Evolutionary conservation across 352 stramenopile genomes (phyloP).

Genomic region (Thraustochytrium striatum): DNA sequence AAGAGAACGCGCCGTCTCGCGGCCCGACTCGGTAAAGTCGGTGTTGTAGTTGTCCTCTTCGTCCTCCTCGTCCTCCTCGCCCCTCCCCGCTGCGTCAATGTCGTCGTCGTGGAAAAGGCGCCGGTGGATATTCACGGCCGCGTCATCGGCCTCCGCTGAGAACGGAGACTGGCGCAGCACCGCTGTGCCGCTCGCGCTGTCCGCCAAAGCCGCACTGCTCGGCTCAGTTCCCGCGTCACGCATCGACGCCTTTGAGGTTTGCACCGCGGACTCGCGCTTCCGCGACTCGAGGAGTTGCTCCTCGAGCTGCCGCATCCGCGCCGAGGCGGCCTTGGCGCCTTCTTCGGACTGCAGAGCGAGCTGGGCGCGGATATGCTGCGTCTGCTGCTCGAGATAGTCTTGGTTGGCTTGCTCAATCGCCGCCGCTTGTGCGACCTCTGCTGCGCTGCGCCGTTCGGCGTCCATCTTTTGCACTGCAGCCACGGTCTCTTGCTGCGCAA

Average conservation of each 20-base stretch:
- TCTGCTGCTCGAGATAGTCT: not conserved
- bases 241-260: not conserved
- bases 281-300: not conserved
- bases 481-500: conserved; percentile 43
- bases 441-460: conserved; percentile 1
- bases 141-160: too few species aligned
- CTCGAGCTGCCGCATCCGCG: not conserved
- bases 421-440: conserved; percentile 15
- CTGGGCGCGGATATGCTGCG: conserved; percentile 3
- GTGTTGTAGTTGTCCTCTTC: conserved; percentile 21
- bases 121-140: too few species aligned
- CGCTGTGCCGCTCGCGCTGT: too few species aligned
- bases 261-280: not conserved
- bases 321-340: not conserved
- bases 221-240: conserved; percentile 16
- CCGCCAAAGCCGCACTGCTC: not conserved
- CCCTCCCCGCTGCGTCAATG: not conserved
- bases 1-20: not conserved
- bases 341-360: not conserved
- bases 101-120: not conserved
- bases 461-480: conserved; percentile 40
- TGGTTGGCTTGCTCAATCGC: conserved; percentile 16
- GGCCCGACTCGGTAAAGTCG: not conserved
- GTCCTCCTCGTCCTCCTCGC: not conserved
- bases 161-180: too few species aligned